Evolutionary conservation across 1,284 basidiomycete species (phyloP), one percentile per base, ranked within the genome.

Genomic region (Rhodotorula mucilaginosa): DNA sequence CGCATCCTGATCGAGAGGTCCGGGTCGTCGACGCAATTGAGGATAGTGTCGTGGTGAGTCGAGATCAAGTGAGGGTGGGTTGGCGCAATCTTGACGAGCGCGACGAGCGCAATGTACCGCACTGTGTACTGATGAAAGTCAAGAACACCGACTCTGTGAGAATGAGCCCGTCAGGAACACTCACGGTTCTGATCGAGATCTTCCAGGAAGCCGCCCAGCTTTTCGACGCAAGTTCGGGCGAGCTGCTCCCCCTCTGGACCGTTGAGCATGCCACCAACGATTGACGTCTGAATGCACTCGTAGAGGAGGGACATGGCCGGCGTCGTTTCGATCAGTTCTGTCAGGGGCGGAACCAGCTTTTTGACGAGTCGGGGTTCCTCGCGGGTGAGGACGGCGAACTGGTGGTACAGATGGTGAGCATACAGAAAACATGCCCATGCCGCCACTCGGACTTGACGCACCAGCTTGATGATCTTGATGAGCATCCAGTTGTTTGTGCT

Each of bases 401-500:
- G 76, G 7, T 10, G 23, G 4, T 12, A 3, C 2, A n/a, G 16
- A 12, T 8, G 0, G 21, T 26, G 23, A 51, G 26, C 1, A 10
- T 23, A 26, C 1, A 10, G 23, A 26, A 12, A 23, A 23, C 8
- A 44, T 12, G 3, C 26, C 3, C 2, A 62, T 1, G 5, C 10
- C 13, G 21, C 19, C 21, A n/a, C 34, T 51, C 1, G n/a, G n/a
- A 5, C 34, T 5, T 4, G 5, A 80, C 87, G 79, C 80, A 93
- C 93, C 79, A 97, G 83, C 83, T 99, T 99, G 81, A 99, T 90
- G 62, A 98, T 90, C 84, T 99, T 99, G 83, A 99, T 99, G 69
- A 99, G 85, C 91, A 98, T 96, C 97, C 97, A 99, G 80, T 99
- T 99, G 82, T 99, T 99, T 44, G 90, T 91, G 46, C 92, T 93